Conservation (phyloP, 257 asterid genomes). For the Nicotiana noctiflora region DNA sequence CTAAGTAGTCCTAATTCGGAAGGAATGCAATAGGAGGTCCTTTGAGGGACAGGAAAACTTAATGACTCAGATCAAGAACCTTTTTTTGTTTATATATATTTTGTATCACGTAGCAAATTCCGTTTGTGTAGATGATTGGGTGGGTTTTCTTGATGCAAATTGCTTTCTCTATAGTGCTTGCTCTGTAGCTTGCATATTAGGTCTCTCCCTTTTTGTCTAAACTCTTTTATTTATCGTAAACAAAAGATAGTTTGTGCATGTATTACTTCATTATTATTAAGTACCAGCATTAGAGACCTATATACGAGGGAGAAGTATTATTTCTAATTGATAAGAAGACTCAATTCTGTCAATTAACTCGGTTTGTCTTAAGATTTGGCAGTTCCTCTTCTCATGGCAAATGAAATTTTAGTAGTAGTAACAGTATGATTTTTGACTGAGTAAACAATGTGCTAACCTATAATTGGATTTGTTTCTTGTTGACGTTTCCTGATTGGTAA, state of each 20-base stretch:
- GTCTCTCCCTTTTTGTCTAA: neutral
- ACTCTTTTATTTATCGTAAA: neutral
- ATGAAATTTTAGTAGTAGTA: too few species aligned
- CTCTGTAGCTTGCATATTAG: neutral
- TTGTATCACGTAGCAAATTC: neutral
- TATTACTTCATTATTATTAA: neutral
- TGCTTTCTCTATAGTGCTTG: neutral
- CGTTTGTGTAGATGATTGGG: neutral
- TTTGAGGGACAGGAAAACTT: neutral
- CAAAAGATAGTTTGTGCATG: neutral
- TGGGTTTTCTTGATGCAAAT: neutral
- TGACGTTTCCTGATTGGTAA: neutral
- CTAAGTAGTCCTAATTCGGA: neutral
- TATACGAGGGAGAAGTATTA: neutral
- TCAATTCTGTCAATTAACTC: neutral
- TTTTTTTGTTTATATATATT: neutral
- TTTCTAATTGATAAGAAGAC: neutral
- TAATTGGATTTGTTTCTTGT: neutral
- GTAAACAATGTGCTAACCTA: neutral
- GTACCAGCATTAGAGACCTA: neutral
- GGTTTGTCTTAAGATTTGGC: too few species aligned
- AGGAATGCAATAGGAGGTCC: neutral
- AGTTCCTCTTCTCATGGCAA: neutral
- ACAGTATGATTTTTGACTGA: too few species aligned
- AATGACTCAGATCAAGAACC: neutral